A percentile compares a stretch with the other conserved stretches of the same genome.
Conservation (phyloP, 495 filamentous ascomycete genomes). For the Pseudoneurospora amorphoporcata region DNA sequence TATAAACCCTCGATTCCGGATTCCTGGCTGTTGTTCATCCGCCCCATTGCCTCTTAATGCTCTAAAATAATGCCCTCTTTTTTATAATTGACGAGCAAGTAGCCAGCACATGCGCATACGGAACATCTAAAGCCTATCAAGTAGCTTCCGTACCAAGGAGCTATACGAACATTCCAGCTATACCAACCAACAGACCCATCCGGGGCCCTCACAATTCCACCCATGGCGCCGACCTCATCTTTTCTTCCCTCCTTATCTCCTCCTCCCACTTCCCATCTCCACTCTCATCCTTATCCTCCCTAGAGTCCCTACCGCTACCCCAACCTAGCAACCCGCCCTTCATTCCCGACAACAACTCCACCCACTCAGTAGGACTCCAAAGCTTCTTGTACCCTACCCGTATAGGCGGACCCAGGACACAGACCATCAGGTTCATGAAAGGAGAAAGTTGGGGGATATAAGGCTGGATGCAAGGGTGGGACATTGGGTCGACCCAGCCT, state of each 20-base stretch:
- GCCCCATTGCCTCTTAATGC: not conserved
- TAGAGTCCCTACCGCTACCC: not conserved
- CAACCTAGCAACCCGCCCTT: slow-evolving; percentile 34
- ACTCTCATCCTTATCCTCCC: not conserved
- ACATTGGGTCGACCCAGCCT: slow-evolving; percentile 36
- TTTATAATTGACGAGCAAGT: not conserved
- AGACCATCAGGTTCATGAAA: slow-evolving; percentile 5
- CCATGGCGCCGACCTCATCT: not conserved
- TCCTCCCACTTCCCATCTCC: not conserved
- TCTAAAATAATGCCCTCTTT: not conserved
- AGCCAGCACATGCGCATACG: not conserved
- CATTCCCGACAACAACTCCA: slow-evolving; percentile 36
- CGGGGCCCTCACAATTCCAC: not conserved
- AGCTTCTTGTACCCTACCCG: slow-evolving; percentile 5
- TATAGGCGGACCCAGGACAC: slow-evolving; percentile 10
- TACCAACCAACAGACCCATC: not conserved
- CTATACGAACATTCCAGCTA: not conserved
- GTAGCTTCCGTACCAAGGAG: not conserved
- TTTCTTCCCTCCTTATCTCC: not conserved
- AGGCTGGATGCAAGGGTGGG: slow-evolving; percentile 39
- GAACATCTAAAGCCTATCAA: not conserved
- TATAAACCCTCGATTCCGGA: not conserved
- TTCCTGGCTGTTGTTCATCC: not conserved
- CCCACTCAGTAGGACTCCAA: slow-evolving; percentile 36
- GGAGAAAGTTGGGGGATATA: slow-evolving; percentile 27